A percentile compares a stretch with the other conserved stretches of the same genome.
Conservation (phyloP, 495 filamentous ascomycete species). For the Aspergillus haitiensis region DNA sequence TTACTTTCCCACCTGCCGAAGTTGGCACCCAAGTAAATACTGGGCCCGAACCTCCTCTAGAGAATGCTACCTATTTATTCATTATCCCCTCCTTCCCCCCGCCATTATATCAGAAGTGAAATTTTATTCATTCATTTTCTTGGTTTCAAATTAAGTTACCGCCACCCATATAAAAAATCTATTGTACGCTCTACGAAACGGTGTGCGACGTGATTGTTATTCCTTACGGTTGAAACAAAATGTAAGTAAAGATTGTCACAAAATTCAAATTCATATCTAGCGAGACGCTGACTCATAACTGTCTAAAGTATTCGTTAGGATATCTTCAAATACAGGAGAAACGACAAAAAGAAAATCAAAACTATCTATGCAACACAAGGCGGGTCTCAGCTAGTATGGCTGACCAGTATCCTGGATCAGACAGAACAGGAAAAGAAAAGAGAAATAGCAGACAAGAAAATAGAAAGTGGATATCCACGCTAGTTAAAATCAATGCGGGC, state of each 20-base stretch:
- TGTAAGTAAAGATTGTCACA: constrained; percentile 5
- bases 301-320: background rate
- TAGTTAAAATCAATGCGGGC: background rate
- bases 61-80: background rate
- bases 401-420: background rate
- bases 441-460: background rate
- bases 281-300: constrained; percentile 8
- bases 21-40: background rate
- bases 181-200: background rate
- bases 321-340: constrained; percentile 6
- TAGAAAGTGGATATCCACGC: background rate
- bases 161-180: no score
- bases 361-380: background rate
- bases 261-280: constrained; percentile 8
- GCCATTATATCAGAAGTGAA: no score
- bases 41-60: background rate
- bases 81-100: no score
- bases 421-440: no score
- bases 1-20: background rate
- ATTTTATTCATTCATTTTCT: no score
- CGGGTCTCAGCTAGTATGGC: background rate
- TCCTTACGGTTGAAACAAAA: background rate
- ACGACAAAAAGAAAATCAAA: background rate
- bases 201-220: background rate
- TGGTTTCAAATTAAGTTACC: no score